Base-by-base conservation (phyloP, 2,329 filamentous ascomycete species). In the Trichoderma sp. region DNA sequence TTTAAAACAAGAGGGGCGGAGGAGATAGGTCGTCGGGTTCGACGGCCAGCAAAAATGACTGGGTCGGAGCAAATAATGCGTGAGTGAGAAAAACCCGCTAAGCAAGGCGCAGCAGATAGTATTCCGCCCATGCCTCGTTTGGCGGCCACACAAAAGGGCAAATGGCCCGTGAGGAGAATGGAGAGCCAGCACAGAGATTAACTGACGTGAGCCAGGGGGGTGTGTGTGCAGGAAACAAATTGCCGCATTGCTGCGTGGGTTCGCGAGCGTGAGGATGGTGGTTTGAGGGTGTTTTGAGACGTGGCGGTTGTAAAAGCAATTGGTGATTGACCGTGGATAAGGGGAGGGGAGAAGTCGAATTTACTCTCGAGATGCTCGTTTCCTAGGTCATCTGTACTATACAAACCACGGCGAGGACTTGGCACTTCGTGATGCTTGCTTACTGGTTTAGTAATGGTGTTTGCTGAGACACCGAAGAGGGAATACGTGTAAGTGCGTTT, bases 31-130 rank as follows among this genome's bases (percentile, higher is more conserved):
- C 13, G n/a, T 58, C 32, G 56, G 35, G 45, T 29, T 35, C 13
- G 45, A 42, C 35, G 39, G 34, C 58, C 39, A 35, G 27, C 50
- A 42, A 54, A 53, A 54, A 53, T 64, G 17, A 54, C 48, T 52
- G 61, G 58, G 48, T 34, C 61, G 37, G 61, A 37, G 50, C 61
- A 35, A 63, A 34, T 15, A 32, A 34, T n/a, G 34, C 50, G 32
- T 57, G 29, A 29, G 13, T 57, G 37, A 58, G 54, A 22, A 9
- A 56, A 32, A 45, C 25, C 53, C 64, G 64, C 53, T 57, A 66
- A 66, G 34, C 53, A 57, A 52, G 64, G 64, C 64, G 64, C 53
- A 66, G 64, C 64, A 66, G 5, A 32, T 6, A 15, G 29, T n/a
- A 17, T 34, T 27, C 6, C 32, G 39, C 19, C 48, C 59, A 63